Base-by-base conservation (phyloP, 257 asterid genomes). In the Nicotiana otophora region DNA sequence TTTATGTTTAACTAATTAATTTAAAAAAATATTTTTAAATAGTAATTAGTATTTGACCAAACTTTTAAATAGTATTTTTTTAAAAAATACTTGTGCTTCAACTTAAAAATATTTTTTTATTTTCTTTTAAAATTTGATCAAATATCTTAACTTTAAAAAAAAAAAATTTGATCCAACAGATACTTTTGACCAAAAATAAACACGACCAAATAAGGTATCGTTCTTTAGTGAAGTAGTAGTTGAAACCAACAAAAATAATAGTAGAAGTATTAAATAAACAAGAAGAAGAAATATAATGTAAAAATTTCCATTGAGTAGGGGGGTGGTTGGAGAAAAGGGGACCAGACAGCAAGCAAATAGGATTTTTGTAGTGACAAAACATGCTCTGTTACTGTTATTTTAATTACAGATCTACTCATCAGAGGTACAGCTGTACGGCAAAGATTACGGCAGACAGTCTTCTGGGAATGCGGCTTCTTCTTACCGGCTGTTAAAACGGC, bases 381-480 rank as follows among this genome's bases (percentile, higher is more conserved):
- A n/a, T 46, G 39, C 84, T 33, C 26, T 61, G 20, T 60, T 51
- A 26, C 76, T 77, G 63, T 67, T 33, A 42, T 69, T 31, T 11
- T 55, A 54, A 54, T 54, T 78, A 66, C 77, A 46, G 80, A 51
- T 34, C 48, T 72, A 64, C 53, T 53, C 6, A 53, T 53, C 17
- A 53, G 17, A 4, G 19, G 33, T 66, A 83, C 86, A 89, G 89
- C 88, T 85, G 95, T 88, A 90, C 89, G 87, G 85, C 89, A 85
- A 87, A 87, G 81, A 88, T 84, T 63, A 82, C 33, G 75, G 82
- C 89, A 84, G 89, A 88, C 95, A 88, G 79, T 55, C 63, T 84
- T 87, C 86, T 90, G 81, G 91, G 91, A 86, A 90, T 84, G 87
- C 91, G 88, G 86, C 92, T 84, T 80, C 34, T 42, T 87, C 76